phyloP scores from a whole-genome alignment of 306 rosid genomes.

The Glycine tomentella region DNA sequence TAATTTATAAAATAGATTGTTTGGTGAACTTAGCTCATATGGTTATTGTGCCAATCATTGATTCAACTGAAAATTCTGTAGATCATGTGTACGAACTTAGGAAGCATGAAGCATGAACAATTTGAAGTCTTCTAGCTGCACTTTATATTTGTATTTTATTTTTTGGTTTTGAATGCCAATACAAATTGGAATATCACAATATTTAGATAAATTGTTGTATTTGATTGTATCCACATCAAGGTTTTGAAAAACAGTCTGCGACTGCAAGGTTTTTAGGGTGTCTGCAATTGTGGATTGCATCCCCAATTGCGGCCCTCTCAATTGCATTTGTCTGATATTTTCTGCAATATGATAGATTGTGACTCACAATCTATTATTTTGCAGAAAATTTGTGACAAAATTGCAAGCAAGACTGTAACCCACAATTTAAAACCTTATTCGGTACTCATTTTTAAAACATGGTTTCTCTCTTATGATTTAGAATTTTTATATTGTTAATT shows the following conservation, averaged over 20 bases:
- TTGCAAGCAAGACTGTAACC: no score
- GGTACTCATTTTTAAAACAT: no score
- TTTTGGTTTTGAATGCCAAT: background rate
- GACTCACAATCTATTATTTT: no score
- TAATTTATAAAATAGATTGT: background rate
- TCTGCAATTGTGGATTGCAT: background rate
- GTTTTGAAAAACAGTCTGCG: background rate
- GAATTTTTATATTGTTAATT: background rate
- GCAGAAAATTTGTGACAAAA: no score
- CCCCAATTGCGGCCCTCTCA: background rate
- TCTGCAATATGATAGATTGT: no score
- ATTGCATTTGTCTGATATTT: background rate
- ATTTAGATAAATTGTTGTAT: no score
- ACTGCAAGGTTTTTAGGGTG: background rate
- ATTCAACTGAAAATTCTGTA: background rate
- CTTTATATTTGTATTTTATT: no score
- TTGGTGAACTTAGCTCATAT: background rate
- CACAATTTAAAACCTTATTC: no score
- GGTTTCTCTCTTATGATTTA: background rate
- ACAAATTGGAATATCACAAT: background rate
- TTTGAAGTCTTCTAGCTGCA: constrained; percentile 1
- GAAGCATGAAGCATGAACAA: no score
- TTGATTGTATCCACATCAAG: background rate
- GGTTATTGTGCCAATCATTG: constrained; percentile 11
- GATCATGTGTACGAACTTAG: background rate